Base-by-base conservation (phyloP, 208 protist species). In the Polymyxa betae region DNA sequence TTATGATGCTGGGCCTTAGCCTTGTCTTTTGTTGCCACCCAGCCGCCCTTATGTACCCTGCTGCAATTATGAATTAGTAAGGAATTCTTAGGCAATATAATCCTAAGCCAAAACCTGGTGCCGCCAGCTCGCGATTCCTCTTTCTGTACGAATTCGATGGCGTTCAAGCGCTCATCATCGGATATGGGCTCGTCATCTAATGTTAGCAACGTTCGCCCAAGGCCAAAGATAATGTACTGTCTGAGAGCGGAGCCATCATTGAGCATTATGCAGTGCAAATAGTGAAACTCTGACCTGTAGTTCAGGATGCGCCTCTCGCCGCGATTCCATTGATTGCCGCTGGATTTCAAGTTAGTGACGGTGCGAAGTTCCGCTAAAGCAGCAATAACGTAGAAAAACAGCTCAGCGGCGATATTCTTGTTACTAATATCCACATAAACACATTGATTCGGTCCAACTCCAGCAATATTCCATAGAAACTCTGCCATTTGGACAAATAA, bases 311-410 rank as follows among this genome's bases (percentile, higher is more conserved):
- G 72, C 35, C 35, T 82, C 5, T 82, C 72, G 72, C 72, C 40
- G n/a, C 72, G 72, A 82, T 82, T 82, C 72, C 72, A 82, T 82
- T 82, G 72, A n/a, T 82, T 82, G 72, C 72, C 72, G 72, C 10
- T 35, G 5, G 72, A 82, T 82, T 82, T 82, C 72, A 82, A n/a
- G 72, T 82, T 82, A n/a, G 72, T n/a, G 72, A 82, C 72, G 5
- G 72, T 38, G 5, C 40, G 72, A 5, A 82, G 35, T 35, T 82
- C 72, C 16, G 16, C 72, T 20, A 82, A n/a, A 35, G 72, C 72
- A 35, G 72, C n/a, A 35, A 82, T 35, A n/a, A 82, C 72, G 72
- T 40, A 82, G 72, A 82, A 82, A n/a, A 82, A 82, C 72, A 82
- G 5, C n/a, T 82, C 72, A n/a, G 72, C 72, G n/a, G 72, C 5